Base-by-base conservation (phyloP, 2,329 filamentous ascomycete genomes). In the Colletotrichum kahawae region DNA sequence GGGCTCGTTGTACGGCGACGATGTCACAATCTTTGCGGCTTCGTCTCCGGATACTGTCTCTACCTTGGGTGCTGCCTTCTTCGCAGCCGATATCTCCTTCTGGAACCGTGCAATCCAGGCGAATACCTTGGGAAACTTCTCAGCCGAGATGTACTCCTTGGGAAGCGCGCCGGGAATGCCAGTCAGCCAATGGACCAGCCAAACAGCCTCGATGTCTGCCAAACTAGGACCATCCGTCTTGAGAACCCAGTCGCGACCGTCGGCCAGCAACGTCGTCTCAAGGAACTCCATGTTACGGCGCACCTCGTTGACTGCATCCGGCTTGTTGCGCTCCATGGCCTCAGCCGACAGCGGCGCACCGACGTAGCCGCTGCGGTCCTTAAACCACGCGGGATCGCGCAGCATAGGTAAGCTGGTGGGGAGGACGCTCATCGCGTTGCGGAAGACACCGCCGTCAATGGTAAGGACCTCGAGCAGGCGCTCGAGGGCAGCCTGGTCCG, bases 151-250 rank as follows among this genome's bases (percentile, higher is more conserved):
- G 8, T 87, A 78, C 24, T 88, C 85, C 64, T 84, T 73, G 5
- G 90, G 88, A 62, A 94, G 85, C 16, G 89, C 89, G 6, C 88
- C 88, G 14, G 88, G 88, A 62, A 94, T 84, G 13, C 83, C 84
- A 4, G 83, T 81, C 2, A 94, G 82, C 93, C 93, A 95, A 82
- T 93, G 89, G 77, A 95, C 88, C 1, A 90, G 87, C 92, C 92
- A 95, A 14, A 93, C 84, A 57, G 89, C 91, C 83, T 95, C 92
- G 75, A 95, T 91, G 81, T 95, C 94, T 5, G 90, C 92, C 76
- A 94, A 81, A 2, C 86, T 88, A 2, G 92, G 90, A 21, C 82
- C 81, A 4, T 87, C 79, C 2, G 87, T 89, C 13, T 85, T 86
- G 14, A 93, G 83, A 10, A 95, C 83, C 93, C 93, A 95, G 4